Conservation (phyloP, 306 rosid species). For the Sophora flavescens region DNA sequence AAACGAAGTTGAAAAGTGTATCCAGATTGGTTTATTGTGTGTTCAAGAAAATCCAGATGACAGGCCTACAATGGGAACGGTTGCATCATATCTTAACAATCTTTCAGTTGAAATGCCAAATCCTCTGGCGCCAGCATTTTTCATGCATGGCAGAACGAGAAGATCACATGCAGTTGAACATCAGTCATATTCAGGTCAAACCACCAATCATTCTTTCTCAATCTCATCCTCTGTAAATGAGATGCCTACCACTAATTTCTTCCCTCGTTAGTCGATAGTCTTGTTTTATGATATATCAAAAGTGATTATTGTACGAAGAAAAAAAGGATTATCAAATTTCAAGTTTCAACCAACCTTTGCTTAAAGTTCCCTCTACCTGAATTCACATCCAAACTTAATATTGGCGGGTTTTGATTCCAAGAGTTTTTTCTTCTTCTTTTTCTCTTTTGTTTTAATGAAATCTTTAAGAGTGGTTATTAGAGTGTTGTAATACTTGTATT, state of each 20-base stretch:
- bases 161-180: conserved; percentile 36
- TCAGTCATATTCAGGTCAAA: conserved; percentile 43
- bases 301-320: background rate
- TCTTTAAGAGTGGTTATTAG: too few species aligned
- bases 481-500: too few species aligned
- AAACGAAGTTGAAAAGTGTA: conserved; percentile 53
- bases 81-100: conserved; percentile 53
- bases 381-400: background rate
- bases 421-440: background rate
- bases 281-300: background rate
- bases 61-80: conserved; percentile 67
- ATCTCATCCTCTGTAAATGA: conserved; percentile 45
- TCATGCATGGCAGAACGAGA: conserved; percentile 46
- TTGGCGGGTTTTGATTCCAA: background rate
- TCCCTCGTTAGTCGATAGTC: conserved; percentile 36
- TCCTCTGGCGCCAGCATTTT: conserved; percentile 70
- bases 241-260: conserved; percentile 38
- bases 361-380: too few species aligned
- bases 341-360: too few species aligned
- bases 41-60: conserved; percentile 71
- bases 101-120: conserved; percentile 54
- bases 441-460: too few species aligned
- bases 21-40: conserved; percentile 72
- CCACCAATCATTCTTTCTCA: conserved; percentile 43
- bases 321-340: too few species aligned